Evolutionary conservation across 1,284 basidiomycete species (phyloP), one percentile per base, ranked within the genome.

Genomic region (Moesziomyces antarcticus): DNA sequence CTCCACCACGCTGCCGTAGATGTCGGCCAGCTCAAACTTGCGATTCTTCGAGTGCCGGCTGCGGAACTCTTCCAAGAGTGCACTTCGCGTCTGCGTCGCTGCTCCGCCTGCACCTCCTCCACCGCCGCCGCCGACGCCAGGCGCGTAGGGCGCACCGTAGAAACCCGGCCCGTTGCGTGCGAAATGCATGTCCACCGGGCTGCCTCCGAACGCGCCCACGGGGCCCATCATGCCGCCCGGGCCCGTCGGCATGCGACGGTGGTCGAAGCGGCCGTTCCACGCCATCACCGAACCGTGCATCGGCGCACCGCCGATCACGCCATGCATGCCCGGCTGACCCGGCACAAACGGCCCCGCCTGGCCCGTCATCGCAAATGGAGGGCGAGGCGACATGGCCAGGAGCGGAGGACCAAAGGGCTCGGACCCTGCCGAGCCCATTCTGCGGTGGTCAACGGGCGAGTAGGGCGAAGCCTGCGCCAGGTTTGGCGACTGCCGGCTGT

Each of bases 1-100:
- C 84, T 98, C 97, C 55, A 93, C 91, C 52, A 97, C 86, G 85
- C 92, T 89, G 16, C 93, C 93, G 54, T 88, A 88, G 77, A 99
- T 91, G 79, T 97, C 94, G 91, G 93, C 84, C 30, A 75, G 24
- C 65, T 84, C 84, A 63, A 78, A 77, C 20, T 71, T 69, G 24
- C 73, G 65, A 22, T 68, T 74, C 63, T 72, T 75, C 54, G 70
- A 25, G 40, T 64, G 68, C 1, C 73, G 61, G 42, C 59, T 58
- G 22, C 77, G 67, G 66, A 81, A 81, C 51, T 79, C 77, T 51
- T 81, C 79, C n/a, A 81, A 60, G 27, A 79, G 50, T 18, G 77
- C 45, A 33, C 61, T 65, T 25, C 74, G 66, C 10, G 68, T 43
- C 44, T 53, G 50, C n/a, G 43, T 35, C 24, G 45, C 5, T 21